phyloP scores from a whole-genome alignment of 305 asterid genomes.

The Solanum hybrid region DNA sequence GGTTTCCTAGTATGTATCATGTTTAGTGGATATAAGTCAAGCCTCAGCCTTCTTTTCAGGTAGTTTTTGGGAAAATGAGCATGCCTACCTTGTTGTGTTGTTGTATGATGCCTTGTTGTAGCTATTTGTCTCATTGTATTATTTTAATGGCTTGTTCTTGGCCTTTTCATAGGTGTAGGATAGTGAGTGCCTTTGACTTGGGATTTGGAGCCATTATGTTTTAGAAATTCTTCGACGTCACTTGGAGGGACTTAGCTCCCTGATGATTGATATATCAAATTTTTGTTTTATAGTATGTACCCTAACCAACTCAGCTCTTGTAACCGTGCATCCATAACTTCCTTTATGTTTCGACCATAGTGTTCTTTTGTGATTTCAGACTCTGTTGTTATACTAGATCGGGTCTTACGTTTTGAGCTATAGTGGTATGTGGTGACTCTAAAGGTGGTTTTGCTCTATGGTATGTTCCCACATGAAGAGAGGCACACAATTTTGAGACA shows the following conservation, averaged over 20 bases:
- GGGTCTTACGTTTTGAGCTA: background rate
- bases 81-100: background rate
- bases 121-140: background rate
- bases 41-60: background rate
- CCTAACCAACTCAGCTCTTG: background rate
- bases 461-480: background rate
- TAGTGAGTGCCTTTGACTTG: too few species aligned
- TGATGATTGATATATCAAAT: too few species aligned
- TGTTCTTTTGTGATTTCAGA: background rate
- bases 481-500: background rate
- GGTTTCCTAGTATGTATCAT: too few species aligned
- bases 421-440: background rate
- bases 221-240: background rate
- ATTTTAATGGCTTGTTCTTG: background rate
- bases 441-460: background rate
- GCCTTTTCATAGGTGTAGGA: background rate
- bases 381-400: background rate
- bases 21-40: background rate
- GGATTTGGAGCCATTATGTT: background rate
- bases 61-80: background rate
- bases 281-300: background rate
- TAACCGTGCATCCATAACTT: background rate
- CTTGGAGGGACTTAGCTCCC: background rate
- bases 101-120: background rate
- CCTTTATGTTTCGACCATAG: background rate